These are phyloP conservation scores for Metschnikowia borealis DNA, from an alignment of 805 yeast species.

Conservation along the genomic window DNA sequence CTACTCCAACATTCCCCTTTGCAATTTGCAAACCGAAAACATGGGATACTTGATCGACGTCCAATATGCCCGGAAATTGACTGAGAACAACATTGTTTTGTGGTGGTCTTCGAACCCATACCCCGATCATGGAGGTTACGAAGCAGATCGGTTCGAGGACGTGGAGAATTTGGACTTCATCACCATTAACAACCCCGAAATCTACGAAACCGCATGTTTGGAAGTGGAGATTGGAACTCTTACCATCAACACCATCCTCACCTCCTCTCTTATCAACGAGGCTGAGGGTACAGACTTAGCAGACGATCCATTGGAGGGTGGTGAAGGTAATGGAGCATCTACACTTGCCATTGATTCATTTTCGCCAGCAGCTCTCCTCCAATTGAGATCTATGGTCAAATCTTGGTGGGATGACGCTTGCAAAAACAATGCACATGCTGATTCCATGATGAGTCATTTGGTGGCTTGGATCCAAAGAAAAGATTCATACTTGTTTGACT, in stretches of 20 bases:
- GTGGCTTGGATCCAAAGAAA: constrained; percentile 83
- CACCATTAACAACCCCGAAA: constrained; percentile 68
- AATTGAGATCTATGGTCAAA: constrained; percentile 70
- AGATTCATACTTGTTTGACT: constrained; percentile 69
- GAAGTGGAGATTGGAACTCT: constrained; percentile 78
- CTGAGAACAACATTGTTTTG: constrained; percentile 60
- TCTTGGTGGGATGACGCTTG: constrained; percentile 94
- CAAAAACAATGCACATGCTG: constrained; percentile 64
- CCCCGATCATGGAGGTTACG: constrained; percentile 83
- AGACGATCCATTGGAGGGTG: constrained; percentile 38
- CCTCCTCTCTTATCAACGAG: constrained; percentile 79
- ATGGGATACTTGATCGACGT: constrained; percentile 78
- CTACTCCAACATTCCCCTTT: constrained; percentile 78
- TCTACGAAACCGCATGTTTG: constrained; percentile 71
- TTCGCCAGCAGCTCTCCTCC: constrained; percentile 66
- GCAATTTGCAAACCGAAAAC: constrained; percentile 78
- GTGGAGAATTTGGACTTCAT: constrained; percentile 66
- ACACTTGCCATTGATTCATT: constrained; percentile 80
- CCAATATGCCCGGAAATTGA: constrained; percentile 75
- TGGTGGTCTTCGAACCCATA: constrained; percentile 90
- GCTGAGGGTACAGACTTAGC: constrained; percentile 82
- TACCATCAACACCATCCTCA: constrained; percentile 79
- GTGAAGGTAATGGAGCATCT: constrained; percentile 38
- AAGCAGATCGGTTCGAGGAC: constrained; percentile 54
- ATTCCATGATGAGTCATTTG: constrained; percentile 74